Evolutionary conservation across 495 filamentous ascomycete genomes (phyloP).

Genomic region (Hypoxylon lenormandii): DNA sequence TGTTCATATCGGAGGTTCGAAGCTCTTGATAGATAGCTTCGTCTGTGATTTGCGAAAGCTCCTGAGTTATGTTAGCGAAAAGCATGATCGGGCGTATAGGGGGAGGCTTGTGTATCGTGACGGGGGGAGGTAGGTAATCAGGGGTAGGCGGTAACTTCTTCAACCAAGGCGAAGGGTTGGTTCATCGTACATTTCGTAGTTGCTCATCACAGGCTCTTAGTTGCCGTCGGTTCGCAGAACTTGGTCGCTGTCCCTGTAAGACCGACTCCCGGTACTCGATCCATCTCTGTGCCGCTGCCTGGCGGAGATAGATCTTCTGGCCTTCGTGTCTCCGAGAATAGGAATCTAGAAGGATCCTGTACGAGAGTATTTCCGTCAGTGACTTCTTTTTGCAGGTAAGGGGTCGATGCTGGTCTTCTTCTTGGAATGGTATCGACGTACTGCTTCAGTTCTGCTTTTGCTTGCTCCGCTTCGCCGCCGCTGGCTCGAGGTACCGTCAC

Average conservation of each 20-base stretch:
- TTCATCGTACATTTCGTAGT: slow-evolving; percentile 69
- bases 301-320: slow-evolving; percentile 84
- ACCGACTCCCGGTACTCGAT: slow-evolving; percentile 75
- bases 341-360: slow-evolving; percentile 81
- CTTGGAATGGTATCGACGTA: slow-evolving; percentile 56
- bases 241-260: slow-evolving; percentile 72
- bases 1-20: slow-evolving; percentile 69
- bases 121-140: not conserved
- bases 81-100: slow-evolving; percentile 1
- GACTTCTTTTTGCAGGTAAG: not conserved
- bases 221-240: slow-evolving; percentile 66
- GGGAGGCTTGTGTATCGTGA: not conserved
- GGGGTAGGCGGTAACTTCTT: slow-evolving; percentile 4
- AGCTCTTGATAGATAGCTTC: slow-evolving; percentile 74
- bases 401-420: not conserved
- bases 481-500: slow-evolving; percentile 71
- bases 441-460: slow-evolving; percentile 80
- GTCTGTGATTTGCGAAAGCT: slow-evolving; percentile 75
- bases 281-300: slow-evolving; percentile 83
- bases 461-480: slow-evolving; percentile 72
- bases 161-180: slow-evolving; percentile 9
- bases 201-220: slow-evolving; percentile 70
- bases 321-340: slow-evolving; percentile 83
- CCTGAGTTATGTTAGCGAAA: slow-evolving; percentile 60
- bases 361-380: slow-evolving; percentile 38